Percentiles rank a stretch among this genome's conserved stretches.
Evolutionary conservation across 2,329 filamentous ascomycete species (phyloP).

Genomic region (Penicillium aurantiogriseum): DNA sequence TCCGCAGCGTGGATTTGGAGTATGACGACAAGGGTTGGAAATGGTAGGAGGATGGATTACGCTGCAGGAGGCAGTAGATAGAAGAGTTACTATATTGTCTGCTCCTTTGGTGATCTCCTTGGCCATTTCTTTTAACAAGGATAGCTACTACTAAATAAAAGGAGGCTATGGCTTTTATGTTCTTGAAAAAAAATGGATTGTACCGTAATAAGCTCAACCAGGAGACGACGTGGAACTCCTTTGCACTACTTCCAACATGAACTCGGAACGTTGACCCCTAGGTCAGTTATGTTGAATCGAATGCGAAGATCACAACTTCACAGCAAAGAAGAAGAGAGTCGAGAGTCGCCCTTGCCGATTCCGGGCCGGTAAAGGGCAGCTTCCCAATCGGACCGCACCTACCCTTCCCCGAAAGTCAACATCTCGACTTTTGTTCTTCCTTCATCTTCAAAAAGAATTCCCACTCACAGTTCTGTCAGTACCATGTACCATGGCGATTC

Average conservation of each 20-base stretch:
- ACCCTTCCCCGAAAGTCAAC: neutral
- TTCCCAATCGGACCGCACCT: conserved; percentile 1
- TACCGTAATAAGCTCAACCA: too few relatives aligned
- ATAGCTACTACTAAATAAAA: too few relatives aligned
- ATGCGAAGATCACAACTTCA: neutral
- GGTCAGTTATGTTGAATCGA: too few relatives aligned
- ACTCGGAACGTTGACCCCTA: too few relatives aligned
- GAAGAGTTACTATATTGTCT: neutral
- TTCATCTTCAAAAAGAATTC: neutral
- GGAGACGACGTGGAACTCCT: too few relatives aligned
- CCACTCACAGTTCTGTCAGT: too few relatives aligned
- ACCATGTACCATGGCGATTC: neutral
- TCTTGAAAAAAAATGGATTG: too few relatives aligned
- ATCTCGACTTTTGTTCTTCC: neutral
- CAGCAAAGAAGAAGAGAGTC: neutral
- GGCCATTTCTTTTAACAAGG: too few relatives aligned
- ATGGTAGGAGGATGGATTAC: neutral
- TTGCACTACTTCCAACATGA: too few relatives aligned
- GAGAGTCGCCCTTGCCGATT: conserved; percentile 15
- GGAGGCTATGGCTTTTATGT: too few relatives aligned
- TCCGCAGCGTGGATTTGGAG: neutral
- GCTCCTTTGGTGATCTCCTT: neutral
- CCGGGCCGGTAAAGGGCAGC: conserved; percentile 22
- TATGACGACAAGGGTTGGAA: neutral
- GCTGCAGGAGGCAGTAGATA: neutral